phyloP scores from a whole-genome alignment of 805 yeast species.

The Kazachstania taianensis region DNA sequence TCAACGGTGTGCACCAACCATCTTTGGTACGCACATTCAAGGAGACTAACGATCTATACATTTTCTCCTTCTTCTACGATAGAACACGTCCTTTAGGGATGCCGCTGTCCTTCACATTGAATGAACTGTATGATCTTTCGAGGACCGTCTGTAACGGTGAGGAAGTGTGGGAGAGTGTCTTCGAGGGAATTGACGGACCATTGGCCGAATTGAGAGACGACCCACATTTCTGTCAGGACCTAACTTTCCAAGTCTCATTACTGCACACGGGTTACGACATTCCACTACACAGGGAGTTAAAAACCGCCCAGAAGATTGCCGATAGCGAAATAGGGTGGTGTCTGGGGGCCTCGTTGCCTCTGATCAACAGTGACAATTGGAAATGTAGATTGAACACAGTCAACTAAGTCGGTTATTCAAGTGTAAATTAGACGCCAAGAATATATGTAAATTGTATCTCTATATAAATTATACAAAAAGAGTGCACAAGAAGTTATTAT shows the following conservation, averaged over 20 bases:
- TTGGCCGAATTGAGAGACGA: conserved; percentile 57
- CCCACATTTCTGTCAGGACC: conserved; percentile 91
- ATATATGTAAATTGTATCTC: not conserved
- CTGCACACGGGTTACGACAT: conserved; percentile 96
- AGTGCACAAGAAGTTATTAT: too few relatives aligned
- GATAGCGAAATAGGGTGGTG: conserved; percentile 97
- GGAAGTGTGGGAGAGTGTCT: conserved; percentile 55
- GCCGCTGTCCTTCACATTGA: conserved; percentile 81
- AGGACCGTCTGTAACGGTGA: conserved; percentile 79
- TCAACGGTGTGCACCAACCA: conserved; percentile 97
- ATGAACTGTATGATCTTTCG: conserved; percentile 75
- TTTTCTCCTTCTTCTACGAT: conserved; percentile 93
- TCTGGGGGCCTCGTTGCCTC: conserved; percentile 91
- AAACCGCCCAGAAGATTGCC: conserved; percentile 82
- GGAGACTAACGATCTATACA: conserved; percentile 63
- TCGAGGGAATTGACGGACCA: conserved; percentile 59
- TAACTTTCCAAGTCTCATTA: conserved; percentile 81
- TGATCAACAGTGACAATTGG: conserved; percentile 69
- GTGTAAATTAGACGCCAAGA: not conserved
- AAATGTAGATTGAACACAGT: conserved; percentile 34
- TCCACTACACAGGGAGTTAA: conserved; percentile 79
- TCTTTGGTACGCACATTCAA: conserved; percentile 71
- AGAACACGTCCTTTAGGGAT: conserved; percentile 89
- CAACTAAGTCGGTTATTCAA: not conserved
- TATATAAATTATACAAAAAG: conserved; percentile 1